Evolutionary conservation across 768 basidiomycete species (phyloP), one percentile per base, ranked within the genome.

Genomic region (Lentinula raphanica): DNA sequence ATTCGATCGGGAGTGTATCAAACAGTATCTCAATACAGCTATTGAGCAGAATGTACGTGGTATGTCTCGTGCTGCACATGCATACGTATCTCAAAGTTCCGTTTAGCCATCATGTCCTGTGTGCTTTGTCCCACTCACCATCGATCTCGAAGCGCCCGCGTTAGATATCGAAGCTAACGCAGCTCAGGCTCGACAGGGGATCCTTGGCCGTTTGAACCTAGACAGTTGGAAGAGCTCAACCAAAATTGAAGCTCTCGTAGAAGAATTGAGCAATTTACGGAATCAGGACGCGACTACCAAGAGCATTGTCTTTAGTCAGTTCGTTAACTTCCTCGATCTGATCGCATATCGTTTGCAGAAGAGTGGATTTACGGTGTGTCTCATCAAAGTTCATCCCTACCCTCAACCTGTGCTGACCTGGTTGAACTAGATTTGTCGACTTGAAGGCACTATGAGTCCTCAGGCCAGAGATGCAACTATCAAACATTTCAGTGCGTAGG

Each of bases 371-470:
- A 86, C 79, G 66, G 94, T 93, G 60, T n/a, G n/a, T n/a, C n/a
- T n/a, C 60, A 83, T 75, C 5, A 13, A 53, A 23, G 15, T 48
- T 31, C 8, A n/a, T 35, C 7, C 23, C 28, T 48, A 21, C 13
- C 36, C 15, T 9, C 19, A 32, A 13, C 29, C 0, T 57, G 31
- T 54, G 32, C 42, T 19, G 25, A 44, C 58, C 5, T n/a, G 38
- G 8, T 19, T 13, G 25, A 7, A 23, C 6, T 66, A 94, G 91
- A 82, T 96, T 56, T 98, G 95, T 65, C 88, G 97, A 36, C 76
- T 98, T 45, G 94, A 98, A 71, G 97, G 97, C 35, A 91, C 90
- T 5, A 98, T 98, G 95, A 87, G 87, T n/a, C 94, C 96, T 1
- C 89, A 94, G 66, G 94, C 94, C 50, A 82, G 95, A 63, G 94